These are phyloP conservation scores for Euphrasia confusa DNA, from an alignment of 257 asterid species.

Conservation along the genomic window DNA sequence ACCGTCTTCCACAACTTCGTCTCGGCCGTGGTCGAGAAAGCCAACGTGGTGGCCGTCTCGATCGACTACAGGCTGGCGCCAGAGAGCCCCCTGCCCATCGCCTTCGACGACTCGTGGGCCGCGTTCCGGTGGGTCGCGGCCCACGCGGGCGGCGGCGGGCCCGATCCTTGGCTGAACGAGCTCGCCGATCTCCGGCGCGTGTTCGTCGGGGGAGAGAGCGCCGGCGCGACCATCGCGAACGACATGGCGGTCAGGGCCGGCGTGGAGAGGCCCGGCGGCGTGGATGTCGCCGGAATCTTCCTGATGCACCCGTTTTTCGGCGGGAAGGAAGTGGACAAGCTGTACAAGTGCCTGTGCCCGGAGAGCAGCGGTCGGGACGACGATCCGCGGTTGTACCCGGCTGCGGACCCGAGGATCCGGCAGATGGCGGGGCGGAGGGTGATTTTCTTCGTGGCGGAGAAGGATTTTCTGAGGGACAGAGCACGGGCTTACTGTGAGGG, in stretches of 20 bases:
- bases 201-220: slow-evolving; percentile 71
- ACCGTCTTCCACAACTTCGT: slow-evolving; percentile 37
- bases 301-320: slow-evolving; percentile 56
- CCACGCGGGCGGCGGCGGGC: slow-evolving; percentile 40
- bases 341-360: slow-evolving; percentile 49
- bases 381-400: slow-evolving; percentile 71
- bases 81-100: slow-evolving; percentile 43
- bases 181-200: slow-evolving; percentile 50
- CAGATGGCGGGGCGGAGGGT: slow-evolving; percentile 53
- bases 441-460: slow-evolving; percentile 48
- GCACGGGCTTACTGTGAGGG: slow-evolving; percentile 46
- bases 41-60: slow-evolving; percentile 43
- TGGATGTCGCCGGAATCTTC: slow-evolving; percentile 37
- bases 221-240: slow-evolving; percentile 59
- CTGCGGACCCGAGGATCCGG: slow-evolving; percentile 45
- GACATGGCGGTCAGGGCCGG: slow-evolving; percentile 56
- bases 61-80: slow-evolving; percentile 68
- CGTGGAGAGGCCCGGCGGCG: slow-evolving; percentile 2
- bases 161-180: slow-evolving; percentile 60
- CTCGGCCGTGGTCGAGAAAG: slow-evolving; percentile 30
- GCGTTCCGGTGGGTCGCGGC: slow-evolving; percentile 56
- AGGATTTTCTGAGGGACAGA: slow-evolving; percentile 46
- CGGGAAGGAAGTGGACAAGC: slow-evolving; percentile 34
- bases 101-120: slow-evolving; percentile 70
- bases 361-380: slow-evolving; percentile 42